Evolutionary conservation across 2,329 filamentous ascomycete species (phyloP).

Genomic region (Dothideomycetes sp.): DNA sequence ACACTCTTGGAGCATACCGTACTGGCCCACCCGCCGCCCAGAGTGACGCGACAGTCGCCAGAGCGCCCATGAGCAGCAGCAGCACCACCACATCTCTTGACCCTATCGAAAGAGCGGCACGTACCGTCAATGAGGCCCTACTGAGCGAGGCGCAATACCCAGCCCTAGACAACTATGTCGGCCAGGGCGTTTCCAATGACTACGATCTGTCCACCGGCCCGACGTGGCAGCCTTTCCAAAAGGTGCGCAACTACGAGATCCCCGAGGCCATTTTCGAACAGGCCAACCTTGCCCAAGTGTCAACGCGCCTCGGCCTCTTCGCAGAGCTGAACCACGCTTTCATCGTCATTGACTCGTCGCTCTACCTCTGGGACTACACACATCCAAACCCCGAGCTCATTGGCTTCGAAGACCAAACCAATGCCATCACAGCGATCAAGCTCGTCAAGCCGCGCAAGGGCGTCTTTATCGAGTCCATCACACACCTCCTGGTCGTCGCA

Average conservation of each 20-base stretch:
- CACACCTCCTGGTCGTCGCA: constrained; percentile 78
- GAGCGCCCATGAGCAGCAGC: background rate
- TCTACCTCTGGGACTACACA: constrained; percentile 98
- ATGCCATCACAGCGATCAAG: constrained; percentile 85
- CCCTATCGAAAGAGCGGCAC: constrained; percentile 70
- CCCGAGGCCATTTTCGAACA: constrained; percentile 89
- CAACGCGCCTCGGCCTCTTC: constrained; percentile 91
- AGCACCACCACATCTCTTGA: background rate
- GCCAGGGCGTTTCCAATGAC: constrained; percentile 76
- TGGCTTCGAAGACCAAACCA: constrained; percentile 80
- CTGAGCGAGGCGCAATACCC: constrained; percentile 71
- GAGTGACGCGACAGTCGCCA: constrained; percentile 11
- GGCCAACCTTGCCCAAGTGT: constrained; percentile 77
- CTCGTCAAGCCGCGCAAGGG: constrained; percentile 75
- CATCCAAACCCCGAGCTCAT: constrained; percentile 83
- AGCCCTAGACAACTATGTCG: constrained; percentile 80
- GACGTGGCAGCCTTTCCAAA: constrained; percentile 84
- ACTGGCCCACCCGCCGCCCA: constrained; percentile 15
- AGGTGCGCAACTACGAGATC: constrained; percentile 76
- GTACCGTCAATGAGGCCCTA: constrained; percentile 72
- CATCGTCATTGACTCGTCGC: constrained; percentile 88
- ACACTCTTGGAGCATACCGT: constrained; percentile 20
- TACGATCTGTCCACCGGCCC: constrained; percentile 65
- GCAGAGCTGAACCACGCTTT: constrained; percentile 91
- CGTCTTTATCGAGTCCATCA: constrained; percentile 81